Conservation (phyloP, 139 green algal species). For the Pycnococcus provasolii region DNA sequence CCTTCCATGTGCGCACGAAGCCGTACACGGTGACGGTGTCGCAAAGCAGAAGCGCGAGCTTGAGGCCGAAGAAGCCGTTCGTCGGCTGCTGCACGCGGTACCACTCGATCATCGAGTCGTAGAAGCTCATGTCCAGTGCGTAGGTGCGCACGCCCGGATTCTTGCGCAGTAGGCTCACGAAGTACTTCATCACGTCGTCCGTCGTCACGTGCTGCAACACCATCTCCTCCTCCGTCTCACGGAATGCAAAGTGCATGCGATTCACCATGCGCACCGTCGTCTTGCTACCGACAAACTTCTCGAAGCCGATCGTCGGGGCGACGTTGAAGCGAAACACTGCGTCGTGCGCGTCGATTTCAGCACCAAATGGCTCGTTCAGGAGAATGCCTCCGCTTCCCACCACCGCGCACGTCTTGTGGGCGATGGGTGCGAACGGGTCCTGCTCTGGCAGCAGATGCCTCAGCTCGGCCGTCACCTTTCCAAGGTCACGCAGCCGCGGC, state of each 20-base stretch:
- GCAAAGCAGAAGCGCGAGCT: conserved; percentile 25
- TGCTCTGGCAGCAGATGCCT: background rate
- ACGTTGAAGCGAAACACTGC: conserved; percentile 31
- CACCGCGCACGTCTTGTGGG: conserved; percentile 23
- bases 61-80: conserved; percentile 26
- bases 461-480: conserved; percentile 1
- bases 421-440: background rate
- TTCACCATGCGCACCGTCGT: conserved; percentile 28
- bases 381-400: conserved; percentile 25
- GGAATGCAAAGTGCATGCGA: conserved; percentile 15
- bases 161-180: background rate
- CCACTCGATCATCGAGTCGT: conserved; percentile 22
- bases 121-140: conserved; percentile 9
- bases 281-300: conserved; percentile 15
- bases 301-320: conserved; percentile 16
- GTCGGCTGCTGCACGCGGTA: conserved; percentile 19
- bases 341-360: conserved; percentile 25
- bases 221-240: conserved; percentile 1
- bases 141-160: conserved; percentile 7
- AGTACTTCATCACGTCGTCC: conserved; percentile 8
- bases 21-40: conserved; percentile 20
- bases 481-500: background rate
- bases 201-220: conserved; percentile 8
- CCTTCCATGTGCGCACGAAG: conserved; percentile 20
- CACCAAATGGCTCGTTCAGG: conserved; percentile 4